These are phyloP conservation scores for Ormosia emarginata DNA, from an alignment of 306 rosid genomes.

Conservation along the genomic window DNA sequence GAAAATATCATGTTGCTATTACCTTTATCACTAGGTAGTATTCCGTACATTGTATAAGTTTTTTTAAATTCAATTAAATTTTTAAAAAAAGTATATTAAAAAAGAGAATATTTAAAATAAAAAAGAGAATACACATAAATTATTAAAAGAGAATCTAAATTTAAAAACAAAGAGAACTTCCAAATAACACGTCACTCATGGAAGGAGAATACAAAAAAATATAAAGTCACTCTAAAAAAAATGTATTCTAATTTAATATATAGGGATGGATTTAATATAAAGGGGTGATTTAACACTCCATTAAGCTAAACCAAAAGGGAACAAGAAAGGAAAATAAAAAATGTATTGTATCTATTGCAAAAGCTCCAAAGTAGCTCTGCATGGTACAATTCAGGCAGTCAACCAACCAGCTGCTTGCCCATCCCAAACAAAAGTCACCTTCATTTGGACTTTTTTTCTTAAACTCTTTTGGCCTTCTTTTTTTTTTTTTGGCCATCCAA, in stretches of 20 bases:
- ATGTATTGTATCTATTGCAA: not conserved
- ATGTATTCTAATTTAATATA: no score
- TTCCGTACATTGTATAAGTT: no score
- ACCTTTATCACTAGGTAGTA: not conserved
- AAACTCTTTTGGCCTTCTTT: not conserved
- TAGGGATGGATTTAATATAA: no score
- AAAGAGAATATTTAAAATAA: no score
- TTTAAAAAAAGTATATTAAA: no score
- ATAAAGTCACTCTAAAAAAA: no score
- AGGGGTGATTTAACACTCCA: not conserved
- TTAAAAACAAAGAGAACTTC: no score
- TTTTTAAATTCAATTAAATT: no score
- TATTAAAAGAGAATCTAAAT: no score
- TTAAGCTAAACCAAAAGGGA: not conserved
- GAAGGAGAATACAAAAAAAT: no score
- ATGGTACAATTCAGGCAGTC: conserved; percentile 1
- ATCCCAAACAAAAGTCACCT: not conserved
- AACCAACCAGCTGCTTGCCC: not conserved
- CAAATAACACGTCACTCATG: no score
- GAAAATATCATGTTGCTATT: not conserved
- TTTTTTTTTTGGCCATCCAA: not conserved
- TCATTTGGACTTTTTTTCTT: not conserved
- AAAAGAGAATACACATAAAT: no score
- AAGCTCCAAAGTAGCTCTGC: not conserved
- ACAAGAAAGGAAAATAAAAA: not conserved